Evolutionary conservation across 768 basidiomycete genomes (phyloP), one percentile per base, ranked within the genome.

Genomic region (Amylocystis lapponica): DNA sequence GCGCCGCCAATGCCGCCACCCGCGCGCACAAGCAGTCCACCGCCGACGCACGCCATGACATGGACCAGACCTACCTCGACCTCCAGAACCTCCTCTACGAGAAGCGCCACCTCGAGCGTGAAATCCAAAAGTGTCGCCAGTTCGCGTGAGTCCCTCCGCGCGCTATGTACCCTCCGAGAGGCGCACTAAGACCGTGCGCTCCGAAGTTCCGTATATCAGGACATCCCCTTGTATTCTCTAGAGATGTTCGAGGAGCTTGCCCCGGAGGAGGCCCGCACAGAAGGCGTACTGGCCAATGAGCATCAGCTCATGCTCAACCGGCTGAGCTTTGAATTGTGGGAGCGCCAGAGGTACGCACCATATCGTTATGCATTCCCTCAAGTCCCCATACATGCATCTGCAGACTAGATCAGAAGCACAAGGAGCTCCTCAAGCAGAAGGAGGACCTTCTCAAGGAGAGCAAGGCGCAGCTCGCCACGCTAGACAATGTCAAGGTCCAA

Each of bases 101-200:
- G 65, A 89, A 87, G 58, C 75, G 88, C 21, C 89, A 94, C 56
- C 77, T 94, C 5, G 88, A 92, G 62, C 75, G 87, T 44, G 91
- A 94, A 66, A 94, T 94, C 27, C 86, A 89, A 54, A 91, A 92
- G 59, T 94, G 91, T 64, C 78, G 87, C 36, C 89, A 93, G 58
- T 94, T 91, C 58, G 87, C 86, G 89, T 92, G 59, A 55, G 86
- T 73, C 12, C 27, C 4, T n/a, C 30, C 30, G n/a, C 10, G 6
- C 8, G 7, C 19, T 19, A 13, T 22, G 14, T 39, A 5, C 32
- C 43, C 9, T 27, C 7, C 13, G 8, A 6, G 20, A 39, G 26
- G 16, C 42, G 25, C n/a, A 9, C 33, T 35, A 21, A 40, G 47
- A 16, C 37, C 11, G 20, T 21, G n/a, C 29, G 12, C 23, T 12